Evolutionary conservation across 1,139 yeast species (phyloP), one percentile per base, ranked within the genome.

Genomic region (Magnusiomyces clavatus): DNA sequence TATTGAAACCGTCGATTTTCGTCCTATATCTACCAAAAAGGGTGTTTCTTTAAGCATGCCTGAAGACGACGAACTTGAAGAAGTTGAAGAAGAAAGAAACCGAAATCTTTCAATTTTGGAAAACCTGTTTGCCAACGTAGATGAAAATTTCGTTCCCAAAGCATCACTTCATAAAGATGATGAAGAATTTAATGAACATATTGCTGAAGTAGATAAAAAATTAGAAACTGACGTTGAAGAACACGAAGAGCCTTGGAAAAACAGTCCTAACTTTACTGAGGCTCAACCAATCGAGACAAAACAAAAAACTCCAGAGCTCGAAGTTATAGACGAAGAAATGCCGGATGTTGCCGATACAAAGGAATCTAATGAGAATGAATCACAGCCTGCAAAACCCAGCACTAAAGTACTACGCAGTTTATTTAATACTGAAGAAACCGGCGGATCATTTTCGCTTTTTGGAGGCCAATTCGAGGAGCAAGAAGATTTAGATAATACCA

Each of bases 371-470:
- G 13, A 64, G n/a, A 24, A 14, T 47, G 43, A 35, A 36, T 43
- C 29, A 47, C 46, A 34, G 44, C 14, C n/a, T n/a, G 16, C 35
- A 36, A 45, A 46, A 41, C 31, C 52, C 16, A 37, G 44, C 8
- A 54, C 52, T 5, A 60, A 49, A 16, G 74, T 77, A 0, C 75
- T 86, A 49, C 77, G 94, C 64, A 68, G 78, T 0, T 68, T 86
- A 49, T 82, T 86, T 69, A 82, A 82, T 58, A 77, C 85, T 10
- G 68, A 62, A n/a, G 71, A 64, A 2, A 60, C 55, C 2, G 34
- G 51, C 13, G 50, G 55, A 11, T 51, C 53, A 17, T 61, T 60
- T 51, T 59, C 61, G 12, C 54, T 64, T 14, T 63, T 64, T 57
- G 66, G 64, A 3, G 57, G 53, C 10, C 57, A 51, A 12, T 60